Base-by-base conservation (phyloP, 257 asterid species). In the Penstemon barbatus region DNA sequence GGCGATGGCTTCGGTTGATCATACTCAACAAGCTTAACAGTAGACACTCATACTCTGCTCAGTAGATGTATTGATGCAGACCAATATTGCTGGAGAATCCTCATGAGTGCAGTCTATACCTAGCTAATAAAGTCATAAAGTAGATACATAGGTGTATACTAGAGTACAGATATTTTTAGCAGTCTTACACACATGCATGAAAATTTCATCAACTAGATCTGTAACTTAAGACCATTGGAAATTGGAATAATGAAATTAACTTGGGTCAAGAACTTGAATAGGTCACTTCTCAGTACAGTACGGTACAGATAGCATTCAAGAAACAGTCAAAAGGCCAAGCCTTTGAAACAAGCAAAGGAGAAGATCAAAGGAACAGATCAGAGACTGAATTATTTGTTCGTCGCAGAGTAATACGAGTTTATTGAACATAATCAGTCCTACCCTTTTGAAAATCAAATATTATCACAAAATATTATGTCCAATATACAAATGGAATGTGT, bases 51-150 rank as follows among this genome's bases (percentile, higher is more conserved):
- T 61, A 59, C 57, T 62, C 58, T 65, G 70, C 65, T 59, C 25
- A 33, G 19, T 70, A 81, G 77, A 69, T 72, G 69, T 75, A 59
- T 81, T 71, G 59, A 62, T 69, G 77, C 75, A 56, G 74, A 64
- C 46, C 44, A 58, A 68, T 61, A 25, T 25, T 25, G 33, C 71
- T 40, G 48, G 33, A 58, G 12, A 37, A 58, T 66, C 52, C 43
- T 33, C 69, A 70, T 73, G 63, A 73, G 64, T 76, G 71, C 68
- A 63, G 69, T 49, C 72, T 71, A 69, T 52, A 25, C 33, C 33
- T 25, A 44, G 51, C 72, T 74, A 67, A 67, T 63, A 74, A 76
- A 70, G 77, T 65, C 56, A 55, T 33, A 44, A 73, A 66, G 63
- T 70, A 9, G 63, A 69, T 25, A 1, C 33, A 25, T 57, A 66